Base-by-base conservation (phyloP, 2,329 filamentous ascomycete species). In the Orbilia oligospora region DNA sequence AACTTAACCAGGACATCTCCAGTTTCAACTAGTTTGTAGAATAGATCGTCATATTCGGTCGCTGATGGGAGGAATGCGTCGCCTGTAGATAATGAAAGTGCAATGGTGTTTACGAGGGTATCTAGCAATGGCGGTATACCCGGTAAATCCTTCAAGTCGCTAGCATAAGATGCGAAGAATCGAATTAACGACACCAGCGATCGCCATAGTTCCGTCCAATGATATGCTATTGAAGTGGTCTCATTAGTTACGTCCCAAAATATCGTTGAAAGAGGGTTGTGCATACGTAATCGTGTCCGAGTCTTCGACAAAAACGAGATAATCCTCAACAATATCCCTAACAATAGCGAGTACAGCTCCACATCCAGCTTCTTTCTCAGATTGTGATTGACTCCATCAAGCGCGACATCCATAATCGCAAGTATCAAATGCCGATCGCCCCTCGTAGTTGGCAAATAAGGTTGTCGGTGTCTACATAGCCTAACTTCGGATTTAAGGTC, bases 21-120 rank as follows among this genome's bases (percentile, higher is more conserved):
- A 1, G 91, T 92, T 85, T 99, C 96, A 27, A 98, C 94, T 1
- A 98, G 89, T 85, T 99, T 99, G 89, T 99, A 99, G 86, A 99
- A 98, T 0, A 99, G 87, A 83, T 99, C 96, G 82, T 99, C 96
- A 84, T 98, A 98, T 0, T 93, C 91, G 18, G 92, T 89, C 0
- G 94, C 91, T 33, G 92, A 93, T 0, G 95, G 96, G 6, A 99
- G 88, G 85, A 99, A 98, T 1, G 92, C 91, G 84, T 98, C 96
- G 5, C 96, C 96, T 1, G 90, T 90, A 0, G 93, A 96, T 6
- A 99, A 87, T 1, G 93, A 92, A 46, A 97, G 88, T 0, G 93
- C 93, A 46, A 97, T 87, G 5, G 97, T 86, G 82, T 96, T 94
- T 65, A 96, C 91, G 0, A 97, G 88, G 38, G 91, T 88, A 81